Conservation (phyloP, 2,329 filamentous ascomycete genomes). For the Cercospora citrullina region DNA sequence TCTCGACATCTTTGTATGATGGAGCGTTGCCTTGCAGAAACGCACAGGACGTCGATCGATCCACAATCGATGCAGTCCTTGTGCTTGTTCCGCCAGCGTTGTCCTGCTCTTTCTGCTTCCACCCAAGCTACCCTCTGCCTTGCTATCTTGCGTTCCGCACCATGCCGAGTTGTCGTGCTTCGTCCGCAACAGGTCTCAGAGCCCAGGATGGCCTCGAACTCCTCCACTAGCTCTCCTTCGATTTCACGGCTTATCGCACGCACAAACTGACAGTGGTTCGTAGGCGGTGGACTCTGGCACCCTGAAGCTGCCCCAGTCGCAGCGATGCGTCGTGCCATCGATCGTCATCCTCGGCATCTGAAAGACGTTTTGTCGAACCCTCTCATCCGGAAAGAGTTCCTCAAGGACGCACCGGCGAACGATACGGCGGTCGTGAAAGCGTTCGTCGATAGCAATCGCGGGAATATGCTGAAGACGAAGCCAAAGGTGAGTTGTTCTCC, state of each 20-base stretch:
- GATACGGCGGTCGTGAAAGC: conserved; percentile 51
- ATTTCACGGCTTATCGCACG: not conserved
- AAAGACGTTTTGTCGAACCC: conserved; percentile 65
- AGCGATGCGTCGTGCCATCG: conserved; percentile 71
- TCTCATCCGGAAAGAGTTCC: conserved; percentile 63
- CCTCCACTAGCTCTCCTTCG: not conserved
- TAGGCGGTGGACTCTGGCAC: conserved; percentile 78
- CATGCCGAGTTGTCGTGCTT: not conserved
- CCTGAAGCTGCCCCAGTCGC: conserved; percentile 68
- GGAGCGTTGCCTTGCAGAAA: not conserved
- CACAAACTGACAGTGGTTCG: not conserved
- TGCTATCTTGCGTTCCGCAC: not conserved
- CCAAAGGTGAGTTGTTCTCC: conserved; percentile 67
- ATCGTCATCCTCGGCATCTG: conserved; percentile 69
- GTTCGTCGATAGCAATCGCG: conserved; percentile 68
- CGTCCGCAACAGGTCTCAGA: not conserved
- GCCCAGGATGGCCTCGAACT: not conserved
- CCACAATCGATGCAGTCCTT: not conserved
- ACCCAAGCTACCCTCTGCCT: not conserved
- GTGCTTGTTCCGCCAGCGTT: not conserved
- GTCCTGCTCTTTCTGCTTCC: not conserved
- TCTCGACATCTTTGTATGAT: not conserved
- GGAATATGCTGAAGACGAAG: conserved; percentile 77
- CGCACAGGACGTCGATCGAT: not conserved
- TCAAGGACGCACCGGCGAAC: conserved; percentile 52